Evolutionary conservation across 345 rosid genomes (phyloP).

Genomic region (Eucalyptus marginata): DNA sequence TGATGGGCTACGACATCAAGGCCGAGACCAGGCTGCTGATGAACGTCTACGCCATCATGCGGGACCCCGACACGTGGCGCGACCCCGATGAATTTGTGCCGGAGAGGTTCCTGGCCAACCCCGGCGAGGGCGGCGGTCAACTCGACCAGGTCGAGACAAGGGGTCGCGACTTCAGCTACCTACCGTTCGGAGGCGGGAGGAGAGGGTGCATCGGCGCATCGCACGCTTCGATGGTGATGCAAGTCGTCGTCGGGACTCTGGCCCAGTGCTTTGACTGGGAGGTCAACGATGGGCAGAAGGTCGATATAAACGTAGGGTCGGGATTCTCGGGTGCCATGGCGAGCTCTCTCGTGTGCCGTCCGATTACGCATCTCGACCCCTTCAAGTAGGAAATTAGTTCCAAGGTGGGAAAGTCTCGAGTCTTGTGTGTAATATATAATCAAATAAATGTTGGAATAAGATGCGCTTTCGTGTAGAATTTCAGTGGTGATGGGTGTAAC

Average conservation of each 20-base stretch:
- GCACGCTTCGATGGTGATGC: slow-evolving; percentile 4
- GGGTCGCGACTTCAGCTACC: slow-evolving; percentile 11
- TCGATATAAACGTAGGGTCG: slow-evolving; percentile 12
- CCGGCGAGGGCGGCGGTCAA: slow-evolving; percentile 6
- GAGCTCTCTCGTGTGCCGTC: slow-evolving; percentile 9
- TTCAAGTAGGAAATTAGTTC: background rate
- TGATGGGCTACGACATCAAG: slow-evolving; percentile 14
- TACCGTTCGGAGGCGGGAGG: slow-evolving; percentile 25
- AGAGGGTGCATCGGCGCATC: slow-evolving; percentile 24
- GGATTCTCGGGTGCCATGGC: slow-evolving; percentile 14
- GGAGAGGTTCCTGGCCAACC: slow-evolving; percentile 29
- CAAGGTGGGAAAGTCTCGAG: background rate
- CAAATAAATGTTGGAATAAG: background rate
- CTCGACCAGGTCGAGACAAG: slow-evolving; percentile 14
- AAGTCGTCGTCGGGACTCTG: slow-evolving; percentile 7
- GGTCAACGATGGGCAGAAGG: background rate
- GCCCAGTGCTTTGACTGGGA: slow-evolving; percentile 24
- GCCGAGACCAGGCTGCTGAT: slow-evolving; percentile 28
- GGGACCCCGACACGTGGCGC: slow-evolving; percentile 28
- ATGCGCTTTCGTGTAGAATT: background rate
- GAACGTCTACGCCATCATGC: slow-evolving; percentile 30
- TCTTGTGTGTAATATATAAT: background rate
- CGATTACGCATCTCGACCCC: slow-evolving; percentile 2
- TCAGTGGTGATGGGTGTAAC: background rate
- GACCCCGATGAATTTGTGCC: slow-evolving; percentile 25